Evolutionary conservation across 2,329 filamentous ascomycete genomes (phyloP).

Genomic region (Pyrenophora teres): DNA sequence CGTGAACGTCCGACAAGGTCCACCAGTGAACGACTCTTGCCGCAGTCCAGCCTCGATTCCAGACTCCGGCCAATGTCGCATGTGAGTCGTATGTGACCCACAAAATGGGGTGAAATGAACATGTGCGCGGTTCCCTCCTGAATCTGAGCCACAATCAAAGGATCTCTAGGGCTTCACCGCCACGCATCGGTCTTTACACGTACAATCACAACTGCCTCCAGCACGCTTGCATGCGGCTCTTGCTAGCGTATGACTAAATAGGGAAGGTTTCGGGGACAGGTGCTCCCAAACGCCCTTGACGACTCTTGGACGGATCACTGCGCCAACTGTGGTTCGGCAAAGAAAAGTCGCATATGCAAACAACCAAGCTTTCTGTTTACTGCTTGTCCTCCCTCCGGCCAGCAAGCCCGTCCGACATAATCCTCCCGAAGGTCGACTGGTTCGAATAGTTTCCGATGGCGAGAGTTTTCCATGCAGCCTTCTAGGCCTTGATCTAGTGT

Average conservation of each 20-base stretch:
- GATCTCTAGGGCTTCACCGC: constrained; percentile 4
- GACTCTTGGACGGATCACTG: neutral
- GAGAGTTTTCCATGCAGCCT: too few relatives aligned
- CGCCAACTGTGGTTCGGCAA: neutral
- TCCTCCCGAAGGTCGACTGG: too few relatives aligned
- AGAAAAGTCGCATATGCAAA: too few relatives aligned
- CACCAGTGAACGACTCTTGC: constrained; percentile 1
- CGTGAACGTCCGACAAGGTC: constrained; percentile 9
- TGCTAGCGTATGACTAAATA: constrained; percentile 2
- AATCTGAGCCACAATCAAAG: neutral
- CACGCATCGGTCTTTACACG: constrained; percentile 2
- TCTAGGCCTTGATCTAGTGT: too few relatives aligned
- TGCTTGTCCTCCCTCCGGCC: too few relatives aligned
- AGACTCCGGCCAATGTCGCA: constrained; percentile 4
- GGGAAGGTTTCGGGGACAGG: neutral
- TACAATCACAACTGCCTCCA: neutral
- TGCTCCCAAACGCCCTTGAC: neutral
- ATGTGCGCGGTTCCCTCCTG: constrained; percentile 1
- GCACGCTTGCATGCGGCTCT: neutral
- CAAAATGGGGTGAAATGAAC: neutral
- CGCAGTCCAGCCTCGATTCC: constrained; percentile 4
- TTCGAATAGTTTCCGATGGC: too few relatives aligned
- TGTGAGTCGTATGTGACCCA: constrained; percentile 6
- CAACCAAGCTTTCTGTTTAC: too few relatives aligned
- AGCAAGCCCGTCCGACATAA: too few relatives aligned